A percentile compares a stretch with the other conserved stretches of the same genome.
These are phyloP conservation scores for Vanrija humicola DNA, from an alignment of 1,284 basidiomycete genomes.

Conservation along the genomic window DNA sequence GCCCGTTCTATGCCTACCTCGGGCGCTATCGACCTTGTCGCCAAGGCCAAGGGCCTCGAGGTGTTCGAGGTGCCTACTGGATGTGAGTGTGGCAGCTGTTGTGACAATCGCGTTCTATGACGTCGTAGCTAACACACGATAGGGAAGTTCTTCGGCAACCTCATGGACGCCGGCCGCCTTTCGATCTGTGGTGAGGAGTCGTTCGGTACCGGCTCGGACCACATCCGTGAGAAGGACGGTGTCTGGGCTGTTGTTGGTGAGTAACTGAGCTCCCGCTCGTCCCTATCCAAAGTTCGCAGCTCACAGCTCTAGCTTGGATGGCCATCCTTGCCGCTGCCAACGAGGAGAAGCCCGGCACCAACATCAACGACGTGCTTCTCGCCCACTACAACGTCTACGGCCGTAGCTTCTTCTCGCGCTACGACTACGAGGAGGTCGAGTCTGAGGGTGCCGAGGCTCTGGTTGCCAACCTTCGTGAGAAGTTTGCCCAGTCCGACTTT, in stretches of 20 bases:
- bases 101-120: neutral
- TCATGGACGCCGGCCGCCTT: conserved; percentile 96
- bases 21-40: conserved; percentile 94
- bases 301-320: conserved; percentile 67
- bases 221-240: conserved; percentile 99
- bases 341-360: conserved; percentile 68
- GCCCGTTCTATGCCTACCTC: conserved; percentile 96
- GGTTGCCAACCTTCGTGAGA: conserved; percentile 70
- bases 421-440: conserved; percentile 97
- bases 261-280: conserved; percentile 14
- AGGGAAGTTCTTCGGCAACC: conserved; percentile 99
- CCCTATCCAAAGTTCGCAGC: neutral
- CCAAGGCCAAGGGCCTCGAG: conserved; percentile 88
- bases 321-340: conserved; percentile 94
- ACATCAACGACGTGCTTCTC: conserved; percentile 83
- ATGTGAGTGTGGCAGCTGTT: conserved; percentile 47
- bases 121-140: conserved; percentile 8
- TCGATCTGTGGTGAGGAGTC: conserved; percentile 99
- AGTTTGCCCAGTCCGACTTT: conserved; percentile 66
- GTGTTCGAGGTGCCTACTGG: conserved; percentile 96
- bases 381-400: conserved; percentile 90
- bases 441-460: conserved; percentile 83
- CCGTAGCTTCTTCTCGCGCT: conserved; percentile 95
- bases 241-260: conserved; percentile 91
- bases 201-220: conserved; percentile 98